Conservation (phyloP, 768 basidiomycete species). For the Pleurotus giganteus region DNA sequence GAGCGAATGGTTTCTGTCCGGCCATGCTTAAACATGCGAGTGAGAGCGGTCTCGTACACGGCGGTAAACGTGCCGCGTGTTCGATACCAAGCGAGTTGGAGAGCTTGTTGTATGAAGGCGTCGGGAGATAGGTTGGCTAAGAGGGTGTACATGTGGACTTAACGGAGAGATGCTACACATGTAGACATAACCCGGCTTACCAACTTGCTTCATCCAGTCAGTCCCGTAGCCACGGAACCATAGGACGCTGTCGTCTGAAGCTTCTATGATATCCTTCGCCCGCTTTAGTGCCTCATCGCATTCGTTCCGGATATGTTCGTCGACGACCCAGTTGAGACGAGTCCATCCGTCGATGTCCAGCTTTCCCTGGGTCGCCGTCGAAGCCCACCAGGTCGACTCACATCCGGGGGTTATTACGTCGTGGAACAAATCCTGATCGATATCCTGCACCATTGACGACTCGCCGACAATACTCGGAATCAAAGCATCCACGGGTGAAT, state of each 20-base stretch:
- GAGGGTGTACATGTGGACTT: neutral
- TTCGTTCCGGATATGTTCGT: conserved; percentile 53
- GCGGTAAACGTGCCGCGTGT: conserved; percentile 77
- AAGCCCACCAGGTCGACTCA: neutral
- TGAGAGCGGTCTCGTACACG: conserved; percentile 91
- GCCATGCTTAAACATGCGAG: conserved; percentile 81
- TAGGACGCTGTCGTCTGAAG: conserved; percentile 83
- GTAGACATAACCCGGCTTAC: conserved; percentile 40
- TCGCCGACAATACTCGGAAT: conserved; percentile 87
- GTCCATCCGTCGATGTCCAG: conserved; percentile 41
- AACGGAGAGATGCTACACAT: neutral
- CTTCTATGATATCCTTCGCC: conserved; percentile 56
- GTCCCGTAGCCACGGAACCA: conserved; percentile 83
- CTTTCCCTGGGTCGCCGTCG: neutral
- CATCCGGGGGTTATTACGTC: neutral
- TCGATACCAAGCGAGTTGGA: conserved; percentile 90
- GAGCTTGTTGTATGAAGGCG: conserved; percentile 86
- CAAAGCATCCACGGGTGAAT: conserved; percentile 86
- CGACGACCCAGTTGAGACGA: conserved; percentile 72
- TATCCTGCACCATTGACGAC: conserved; percentile 69
- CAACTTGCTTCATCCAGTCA: conserved; percentile 79
- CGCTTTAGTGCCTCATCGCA: conserved; percentile 56
- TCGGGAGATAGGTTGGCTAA: conserved; percentile 59
- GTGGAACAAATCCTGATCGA: conserved; percentile 49
- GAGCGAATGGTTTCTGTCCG: conserved; percentile 89